phyloP scores from a whole-genome alignment of 345 rosid genomes.

The Lenwebbia sp. region DNA sequence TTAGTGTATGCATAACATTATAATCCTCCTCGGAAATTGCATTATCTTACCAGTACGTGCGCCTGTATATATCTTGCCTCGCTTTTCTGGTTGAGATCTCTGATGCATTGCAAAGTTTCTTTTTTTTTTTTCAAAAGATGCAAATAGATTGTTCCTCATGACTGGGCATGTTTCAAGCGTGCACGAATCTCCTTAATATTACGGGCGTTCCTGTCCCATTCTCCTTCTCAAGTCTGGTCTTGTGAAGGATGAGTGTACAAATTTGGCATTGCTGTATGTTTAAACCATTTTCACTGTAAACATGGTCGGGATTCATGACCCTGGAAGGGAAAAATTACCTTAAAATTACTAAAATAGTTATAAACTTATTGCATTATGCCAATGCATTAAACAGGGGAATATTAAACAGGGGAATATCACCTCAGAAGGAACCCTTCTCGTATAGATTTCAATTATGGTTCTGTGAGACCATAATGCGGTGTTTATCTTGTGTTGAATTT shows the following conservation, averaged over 20 bases:
- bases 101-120: not conserved
- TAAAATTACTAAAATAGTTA: no score
- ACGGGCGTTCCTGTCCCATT: not conserved
- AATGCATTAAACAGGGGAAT: no score
- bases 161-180: not conserved
- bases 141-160: not conserved
- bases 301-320: not conserved
- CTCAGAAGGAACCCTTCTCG: not conserved
- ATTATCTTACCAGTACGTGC: not conserved
- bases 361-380: no score
- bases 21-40: not conserved
- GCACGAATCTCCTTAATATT: not conserved
- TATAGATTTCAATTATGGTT: not conserved
- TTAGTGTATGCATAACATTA: not conserved
- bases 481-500: not conserved
- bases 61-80: not conserved
- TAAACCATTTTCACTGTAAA: not conserved
- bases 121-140: not conserved
- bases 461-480: not conserved
- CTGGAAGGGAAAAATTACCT: no score
- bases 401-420: no score
- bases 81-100: not conserved
- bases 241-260: not conserved
- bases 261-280: not conserved
- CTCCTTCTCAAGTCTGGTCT: not conserved